A percentile compares a stretch with the other conserved stretches of the same genome.
Conservation (phyloP, 208 protist genomes). For the Novymonas esmeraldas region DNA sequence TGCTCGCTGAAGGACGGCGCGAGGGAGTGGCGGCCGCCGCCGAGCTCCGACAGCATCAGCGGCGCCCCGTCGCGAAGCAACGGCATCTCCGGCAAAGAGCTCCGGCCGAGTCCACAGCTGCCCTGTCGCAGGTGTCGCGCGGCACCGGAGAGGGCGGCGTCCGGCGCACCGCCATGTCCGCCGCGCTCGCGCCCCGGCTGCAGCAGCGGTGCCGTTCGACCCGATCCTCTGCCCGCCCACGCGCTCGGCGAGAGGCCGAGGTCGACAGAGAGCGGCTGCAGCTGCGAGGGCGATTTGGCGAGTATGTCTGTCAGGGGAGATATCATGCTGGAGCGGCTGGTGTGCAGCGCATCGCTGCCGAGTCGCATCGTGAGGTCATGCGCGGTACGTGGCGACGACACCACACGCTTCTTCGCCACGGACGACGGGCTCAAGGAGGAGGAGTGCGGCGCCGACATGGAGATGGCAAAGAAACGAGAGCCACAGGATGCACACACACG, state of each 20-base stretch:
- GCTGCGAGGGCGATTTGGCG: slow-evolving; percentile 18
- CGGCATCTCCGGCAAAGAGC: slow-evolving; percentile 8
- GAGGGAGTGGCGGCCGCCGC: neutral
- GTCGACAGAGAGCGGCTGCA: slow-evolving; percentile 25
- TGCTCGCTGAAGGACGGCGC: neutral
- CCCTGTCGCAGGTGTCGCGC: neutral
- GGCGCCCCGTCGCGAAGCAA: neutral
- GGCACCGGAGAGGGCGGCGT: slow-evolving; percentile 1
- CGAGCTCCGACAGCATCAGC: neutral
- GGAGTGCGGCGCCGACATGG: slow-evolving; percentile 1
- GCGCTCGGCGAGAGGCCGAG: neutral
- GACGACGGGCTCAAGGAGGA: slow-evolving; percentile 1
- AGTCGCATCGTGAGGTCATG: slow-evolving; percentile 26
- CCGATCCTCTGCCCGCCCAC: neutral
- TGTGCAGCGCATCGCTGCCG: slow-evolving; percentile 8
- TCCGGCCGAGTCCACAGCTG: slow-evolving; percentile 1
- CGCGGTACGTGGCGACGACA: slow-evolving; percentile 19
- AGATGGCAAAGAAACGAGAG: too few relatives aligned
- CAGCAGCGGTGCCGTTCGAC: neutral
- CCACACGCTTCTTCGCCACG: slow-evolving; percentile 23
- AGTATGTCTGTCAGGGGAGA: slow-evolving; percentile 25
- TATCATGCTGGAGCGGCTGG: slow-evolving; percentile 10
- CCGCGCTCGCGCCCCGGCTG: slow-evolving; percentile 1
- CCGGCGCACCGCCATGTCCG: neutral
- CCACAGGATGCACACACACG: too few relatives aligned